These are phyloP conservation scores for Flaveria bidentis DNA, from an alignment of 129 eudicot species.

Conservation along the genomic window DNA sequence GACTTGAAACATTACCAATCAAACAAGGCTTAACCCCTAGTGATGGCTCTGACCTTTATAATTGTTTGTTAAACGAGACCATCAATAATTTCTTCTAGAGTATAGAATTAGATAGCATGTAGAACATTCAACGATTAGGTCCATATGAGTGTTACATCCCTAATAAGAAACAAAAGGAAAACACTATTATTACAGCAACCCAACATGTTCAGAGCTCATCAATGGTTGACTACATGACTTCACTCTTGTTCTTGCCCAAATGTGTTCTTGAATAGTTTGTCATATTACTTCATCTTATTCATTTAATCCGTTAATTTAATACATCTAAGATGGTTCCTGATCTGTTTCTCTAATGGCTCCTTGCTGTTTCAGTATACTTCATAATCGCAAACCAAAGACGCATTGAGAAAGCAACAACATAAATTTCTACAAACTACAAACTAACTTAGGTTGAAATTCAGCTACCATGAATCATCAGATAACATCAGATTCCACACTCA, in stretches of 20 bases:
- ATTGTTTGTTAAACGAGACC: background rate
- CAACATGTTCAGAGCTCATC: background rate
- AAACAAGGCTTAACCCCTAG: background rate
- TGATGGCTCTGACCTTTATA: background rate
- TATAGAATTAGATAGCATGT: too few species aligned
- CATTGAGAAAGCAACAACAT: too few species aligned
- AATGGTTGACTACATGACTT: background rate
- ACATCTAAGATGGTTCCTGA: background rate
- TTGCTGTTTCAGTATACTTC: background rate
- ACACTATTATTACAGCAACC: background rate
- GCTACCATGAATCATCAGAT: too few species aligned
- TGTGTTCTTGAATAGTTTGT: background rate
- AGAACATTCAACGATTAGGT: background rate
- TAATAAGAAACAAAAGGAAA: background rate
- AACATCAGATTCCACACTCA: too few species aligned
- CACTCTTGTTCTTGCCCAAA: background rate
- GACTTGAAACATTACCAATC: background rate
- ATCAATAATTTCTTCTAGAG: background rate
- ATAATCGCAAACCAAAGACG: constrained; percentile 1
- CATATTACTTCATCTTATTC: background rate
- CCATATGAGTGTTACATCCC: background rate
- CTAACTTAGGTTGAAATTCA: too few species aligned
- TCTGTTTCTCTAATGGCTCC: constrained; percentile 10
- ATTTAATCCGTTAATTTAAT: background rate
- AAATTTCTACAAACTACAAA: too few species aligned